Evolutionary conservation across 805 yeast species (phyloP).

Genomic region (Kurtzmaniella fragi): DNA sequence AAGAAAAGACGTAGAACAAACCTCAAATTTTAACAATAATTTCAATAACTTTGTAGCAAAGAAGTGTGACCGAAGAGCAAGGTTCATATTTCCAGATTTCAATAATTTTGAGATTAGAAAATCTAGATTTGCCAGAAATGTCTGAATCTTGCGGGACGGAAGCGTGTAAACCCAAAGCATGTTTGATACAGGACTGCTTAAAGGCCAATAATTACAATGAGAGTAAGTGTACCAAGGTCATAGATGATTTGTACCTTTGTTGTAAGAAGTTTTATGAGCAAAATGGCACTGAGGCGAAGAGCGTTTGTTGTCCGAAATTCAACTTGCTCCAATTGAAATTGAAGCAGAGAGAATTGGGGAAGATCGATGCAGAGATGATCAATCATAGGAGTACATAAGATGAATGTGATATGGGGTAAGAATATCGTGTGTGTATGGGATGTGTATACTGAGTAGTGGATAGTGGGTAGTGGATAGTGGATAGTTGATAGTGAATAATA

Average conservation of each 20-base stretch:
- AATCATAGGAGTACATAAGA: slow-evolving; percentile 11
- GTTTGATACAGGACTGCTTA: slow-evolving; percentile 79
- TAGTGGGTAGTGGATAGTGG: slow-evolving; percentile 1
- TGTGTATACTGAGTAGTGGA: slow-evolving; percentile 5
- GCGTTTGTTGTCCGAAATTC: slow-evolving; percentile 78
- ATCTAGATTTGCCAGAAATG: not conserved
- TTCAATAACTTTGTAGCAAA: too few relatives aligned
- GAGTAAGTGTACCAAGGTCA: slow-evolving; percentile 61
- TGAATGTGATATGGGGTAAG: not conserved
- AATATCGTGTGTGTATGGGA: slow-evolving; percentile 3
- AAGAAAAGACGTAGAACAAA: too few relatives aligned
- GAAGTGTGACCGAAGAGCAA: too few relatives aligned
- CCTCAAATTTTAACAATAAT: too few relatives aligned
- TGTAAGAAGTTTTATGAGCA: slow-evolving; percentile 61
- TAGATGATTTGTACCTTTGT: slow-evolving; percentile 70
- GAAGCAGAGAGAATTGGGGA: slow-evolving; percentile 54
- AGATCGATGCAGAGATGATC: slow-evolving; percentile 53
- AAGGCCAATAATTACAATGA: slow-evolving; percentile 62
- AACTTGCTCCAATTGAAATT: slow-evolving; percentile 57
- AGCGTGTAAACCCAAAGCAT: slow-evolving; percentile 75
- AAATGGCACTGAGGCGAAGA: slow-evolving; percentile 53
- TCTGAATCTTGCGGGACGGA: slow-evolving; percentile 12
- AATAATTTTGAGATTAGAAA: too few relatives aligned
- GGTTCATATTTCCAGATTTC: too few relatives aligned
- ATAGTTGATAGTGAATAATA: too few relatives aligned